Evolutionary conservation across 2,329 filamentous ascomycete genomes (phyloP).

Genomic region (Calonectria hawksworthii): DNA sequence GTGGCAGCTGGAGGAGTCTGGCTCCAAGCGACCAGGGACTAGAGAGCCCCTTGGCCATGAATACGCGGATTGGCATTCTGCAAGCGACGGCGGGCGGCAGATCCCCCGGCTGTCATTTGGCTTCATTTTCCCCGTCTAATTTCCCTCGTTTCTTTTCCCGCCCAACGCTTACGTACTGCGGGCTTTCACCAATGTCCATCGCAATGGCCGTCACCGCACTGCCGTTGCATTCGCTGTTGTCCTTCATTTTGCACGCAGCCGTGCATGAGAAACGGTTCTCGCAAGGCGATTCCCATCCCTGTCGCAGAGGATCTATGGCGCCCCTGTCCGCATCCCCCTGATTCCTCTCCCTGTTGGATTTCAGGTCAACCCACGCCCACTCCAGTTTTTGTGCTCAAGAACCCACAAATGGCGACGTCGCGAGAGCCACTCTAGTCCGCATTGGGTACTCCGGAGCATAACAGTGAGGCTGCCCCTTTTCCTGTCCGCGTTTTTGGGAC

Average conservation of each 20-base stretch:
- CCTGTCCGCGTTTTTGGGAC: not conserved
- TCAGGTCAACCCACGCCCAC: not conserved
- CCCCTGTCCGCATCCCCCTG: not conserved
- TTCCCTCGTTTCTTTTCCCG: not conserved
- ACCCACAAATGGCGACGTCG: not conserved
- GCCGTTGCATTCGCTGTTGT: not conserved
- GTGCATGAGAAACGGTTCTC: not conserved
- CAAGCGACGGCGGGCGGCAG: not conserved
- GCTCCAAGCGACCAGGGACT: not conserved
- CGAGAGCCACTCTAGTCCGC: not conserved
- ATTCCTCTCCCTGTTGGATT: not conserved
- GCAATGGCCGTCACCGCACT: not conserved
- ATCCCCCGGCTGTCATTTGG: not conserved
- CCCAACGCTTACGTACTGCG: not conserved
- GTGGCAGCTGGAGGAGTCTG: not conserved
- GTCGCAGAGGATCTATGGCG: not conserved
- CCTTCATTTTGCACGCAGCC: not conserved
- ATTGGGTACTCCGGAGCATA: constrained; percentile 1
- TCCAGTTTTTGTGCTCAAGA: not conserved
- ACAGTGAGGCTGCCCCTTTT: not conserved
- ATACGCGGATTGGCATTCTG: not conserved
- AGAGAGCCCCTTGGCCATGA: too few species aligned
- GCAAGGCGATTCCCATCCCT: not conserved
- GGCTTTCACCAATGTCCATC: not conserved
- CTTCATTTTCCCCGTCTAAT: not conserved